Evolutionary conservation across 495 filamentous ascomycete genomes (phyloP).

Genomic region (Aspergillus heteromorphus): DNA sequence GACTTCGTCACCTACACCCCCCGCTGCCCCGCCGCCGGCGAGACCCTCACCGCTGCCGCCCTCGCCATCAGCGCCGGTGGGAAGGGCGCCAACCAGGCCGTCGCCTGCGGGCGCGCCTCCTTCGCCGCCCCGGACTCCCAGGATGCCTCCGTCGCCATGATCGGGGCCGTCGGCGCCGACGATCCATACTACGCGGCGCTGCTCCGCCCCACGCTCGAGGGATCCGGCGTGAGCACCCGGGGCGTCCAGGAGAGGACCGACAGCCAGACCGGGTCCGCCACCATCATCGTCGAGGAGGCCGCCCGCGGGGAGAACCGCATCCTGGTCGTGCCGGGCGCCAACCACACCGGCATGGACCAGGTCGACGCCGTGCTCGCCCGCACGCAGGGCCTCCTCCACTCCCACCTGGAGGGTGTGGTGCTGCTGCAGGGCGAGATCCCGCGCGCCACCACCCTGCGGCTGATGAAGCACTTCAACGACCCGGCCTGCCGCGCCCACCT

Average conservation of each 20-base stretch:
- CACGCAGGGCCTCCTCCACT: neutral
- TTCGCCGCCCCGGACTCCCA: slow-evolving; percentile 17
- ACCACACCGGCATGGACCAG: slow-evolving; percentile 50
- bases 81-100: slow-evolving; percentile 95
- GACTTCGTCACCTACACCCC: slow-evolving; percentile 85
- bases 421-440: slow-evolving; percentile 91
- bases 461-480: slow-evolving; percentile 40
- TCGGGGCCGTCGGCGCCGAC: slow-evolving; percentile 71
- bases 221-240: slow-evolving; percentile 58
- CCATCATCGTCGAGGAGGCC: slow-evolving; percentile 78
- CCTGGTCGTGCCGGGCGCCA: slow-evolving; percentile 74
- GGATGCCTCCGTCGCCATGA: slow-evolving; percentile 65
- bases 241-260: slow-evolving; percentile 45
- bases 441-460: slow-evolving; percentile 60
- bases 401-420: slow-evolving; percentile 55
- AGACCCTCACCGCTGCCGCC: slow-evolving; percentile 76
- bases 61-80: slow-evolving; percentile 81
- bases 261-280: slow-evolving; percentile 69
- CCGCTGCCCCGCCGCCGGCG: slow-evolving; percentile 74
- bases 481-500: slow-evolving; percentile 45
- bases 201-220: slow-evolving; percentile 41
- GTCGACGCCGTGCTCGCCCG: slow-evolving; percentile 33
- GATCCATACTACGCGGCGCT: slow-evolving; percentile 39
- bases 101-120: slow-evolving; percentile 65
- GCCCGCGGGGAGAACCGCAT: slow-evolving; percentile 83